Evolutionary conservation across 2,329 filamentous ascomycete species (phyloP), one percentile per base, ranked within the genome.

Genomic region (Ophiocordyceps australis): DNA sequence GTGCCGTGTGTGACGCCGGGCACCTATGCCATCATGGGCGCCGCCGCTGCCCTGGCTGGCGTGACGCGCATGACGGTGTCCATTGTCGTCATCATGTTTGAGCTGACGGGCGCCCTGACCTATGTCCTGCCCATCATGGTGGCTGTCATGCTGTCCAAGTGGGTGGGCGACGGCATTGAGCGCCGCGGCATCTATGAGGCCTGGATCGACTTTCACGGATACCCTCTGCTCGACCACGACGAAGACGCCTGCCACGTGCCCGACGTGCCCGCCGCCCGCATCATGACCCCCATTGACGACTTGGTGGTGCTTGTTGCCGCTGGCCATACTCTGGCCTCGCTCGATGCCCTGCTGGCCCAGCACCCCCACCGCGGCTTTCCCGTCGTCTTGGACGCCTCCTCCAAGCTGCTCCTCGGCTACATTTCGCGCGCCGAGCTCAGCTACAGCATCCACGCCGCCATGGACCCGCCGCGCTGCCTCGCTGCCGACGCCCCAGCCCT

Each of bases 41-140:
- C 89, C 5, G 89, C 74, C 0, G 86, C 89, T 3, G 81, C 89
- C 0, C 60, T 98, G 14, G 86, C 79, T 46, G 89, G 89, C 8
- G 94, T 95, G 42, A 98, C 95, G 86, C 89, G 95, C 49, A 79
- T 98, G 34, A 94, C 86, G 0, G 74, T 98, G 11, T 91, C 85
- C 0, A 83, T 98, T 7, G 86, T 94, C 3, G 89, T 98, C 41
- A 98, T 98, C 49, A 95, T 98, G 89, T 95, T 95, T 43, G 89
- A 98, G 51, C 65, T 98, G 25, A 98, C 89, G 0, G 89, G 89
- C n/a, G 89, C 89, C 6, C 57, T 95, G 32, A 93, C 85, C 2
- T 98, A 95, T 44, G 95, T 98, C 35, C 57, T 98, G 16, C 89
- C 89, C 1, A 95, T 86, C 10, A 98, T 98, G 89, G 94, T 98